Percentiles rank a stretch among this genome's conserved stretches.
These are phyloP conservation scores for Chrysochromulina tobinii DNA, from an alignment of 78 protist genomes.

Conservation along the genomic window DNA sequence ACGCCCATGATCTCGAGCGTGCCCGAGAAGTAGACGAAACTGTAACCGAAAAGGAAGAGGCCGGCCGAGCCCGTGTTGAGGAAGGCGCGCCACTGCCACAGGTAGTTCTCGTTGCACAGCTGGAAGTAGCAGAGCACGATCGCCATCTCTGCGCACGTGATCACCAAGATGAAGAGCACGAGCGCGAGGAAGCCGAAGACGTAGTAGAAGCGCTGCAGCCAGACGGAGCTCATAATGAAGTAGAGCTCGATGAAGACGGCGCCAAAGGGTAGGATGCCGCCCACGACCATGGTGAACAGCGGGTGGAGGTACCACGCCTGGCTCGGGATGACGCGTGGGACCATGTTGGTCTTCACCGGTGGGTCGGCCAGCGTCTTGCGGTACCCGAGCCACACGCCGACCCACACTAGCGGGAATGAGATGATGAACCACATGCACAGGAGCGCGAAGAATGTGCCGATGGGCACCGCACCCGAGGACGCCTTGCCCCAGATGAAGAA, in stretches of 20 bases:
- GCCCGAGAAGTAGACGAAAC: not conserved
- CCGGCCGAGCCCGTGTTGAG: conserved; percentile 16
- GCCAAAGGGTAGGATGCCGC: conserved; percentile 78
- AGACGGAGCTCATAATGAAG: conserved; percentile 72
- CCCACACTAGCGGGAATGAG: conserved; percentile 92
- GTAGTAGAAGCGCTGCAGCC: conserved; percentile 63
- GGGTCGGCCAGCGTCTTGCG: not conserved
- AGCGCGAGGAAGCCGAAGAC: conserved; percentile 70
- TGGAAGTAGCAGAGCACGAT: conserved; percentile 28
- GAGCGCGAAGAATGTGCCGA: conserved; percentile 64
- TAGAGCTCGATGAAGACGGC: conserved; percentile 79
- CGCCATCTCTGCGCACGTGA: conserved; percentile 29
- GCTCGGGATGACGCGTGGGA: conserved; percentile 55
- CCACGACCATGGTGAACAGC: conserved; percentile 35
- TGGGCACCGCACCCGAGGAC: conserved; percentile 69
- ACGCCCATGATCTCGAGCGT: not conserved
- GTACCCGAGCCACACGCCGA: conserved; percentile 90
- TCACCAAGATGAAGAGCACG: not conserved
- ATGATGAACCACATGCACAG: conserved; percentile 87
- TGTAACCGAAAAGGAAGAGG: not conserved
- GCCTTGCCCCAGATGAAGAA: conserved; percentile 60
- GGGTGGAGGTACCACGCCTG: conserved; percentile 43
- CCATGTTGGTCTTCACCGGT: conserved; percentile 26
- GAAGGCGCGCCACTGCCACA: conserved; percentile 1
- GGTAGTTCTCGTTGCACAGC: not conserved